Conservation (phyloP, 257 asterid genomes). For the Solanum dulcamara region DNA sequence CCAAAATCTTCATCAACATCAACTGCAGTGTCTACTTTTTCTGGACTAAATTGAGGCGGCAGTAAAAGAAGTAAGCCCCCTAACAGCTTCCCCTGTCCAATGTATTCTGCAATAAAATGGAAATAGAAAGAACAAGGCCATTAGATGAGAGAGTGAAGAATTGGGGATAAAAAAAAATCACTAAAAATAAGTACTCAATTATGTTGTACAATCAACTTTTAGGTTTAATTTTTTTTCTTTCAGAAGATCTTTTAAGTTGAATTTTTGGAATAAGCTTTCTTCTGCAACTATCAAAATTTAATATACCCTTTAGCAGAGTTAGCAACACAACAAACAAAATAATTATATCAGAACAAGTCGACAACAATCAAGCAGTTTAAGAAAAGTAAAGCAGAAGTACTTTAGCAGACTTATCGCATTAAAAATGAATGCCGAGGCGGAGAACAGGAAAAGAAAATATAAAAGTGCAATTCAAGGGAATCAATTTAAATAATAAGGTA, state of each 20-base stretch:
- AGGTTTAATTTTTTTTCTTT: background rate
- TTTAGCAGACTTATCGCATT: background rate
- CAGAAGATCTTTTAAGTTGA: background rate
- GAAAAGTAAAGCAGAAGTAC: background rate
- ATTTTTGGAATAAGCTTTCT: background rate
- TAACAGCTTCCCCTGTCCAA: constrained; percentile 61
- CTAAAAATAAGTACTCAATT: background rate
- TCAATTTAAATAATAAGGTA: background rate
- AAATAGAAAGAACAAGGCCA: constrained; percentile 1
- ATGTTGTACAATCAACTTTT: background rate
- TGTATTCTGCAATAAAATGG: constrained; percentile 54
- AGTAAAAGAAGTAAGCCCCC: constrained; percentile 83
- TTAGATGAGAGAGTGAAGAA: background rate
- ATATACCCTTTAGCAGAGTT: background rate
- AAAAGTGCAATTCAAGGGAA: background rate
- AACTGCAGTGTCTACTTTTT: constrained; percentile 23
- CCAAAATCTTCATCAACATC: constrained; percentile 26
- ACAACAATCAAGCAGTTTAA: background rate
- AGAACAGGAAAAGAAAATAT: background rate
- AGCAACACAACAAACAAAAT: background rate
- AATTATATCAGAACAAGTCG: background rate
- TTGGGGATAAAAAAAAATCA: background rate
- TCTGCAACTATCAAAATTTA: background rate
- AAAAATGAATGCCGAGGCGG: background rate
- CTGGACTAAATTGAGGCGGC: constrained; percentile 58